Evolutionary conservation across 2,329 filamentous ascomycete genomes (phyloP).

Genomic region (Aspergillus caelatus): DNA sequence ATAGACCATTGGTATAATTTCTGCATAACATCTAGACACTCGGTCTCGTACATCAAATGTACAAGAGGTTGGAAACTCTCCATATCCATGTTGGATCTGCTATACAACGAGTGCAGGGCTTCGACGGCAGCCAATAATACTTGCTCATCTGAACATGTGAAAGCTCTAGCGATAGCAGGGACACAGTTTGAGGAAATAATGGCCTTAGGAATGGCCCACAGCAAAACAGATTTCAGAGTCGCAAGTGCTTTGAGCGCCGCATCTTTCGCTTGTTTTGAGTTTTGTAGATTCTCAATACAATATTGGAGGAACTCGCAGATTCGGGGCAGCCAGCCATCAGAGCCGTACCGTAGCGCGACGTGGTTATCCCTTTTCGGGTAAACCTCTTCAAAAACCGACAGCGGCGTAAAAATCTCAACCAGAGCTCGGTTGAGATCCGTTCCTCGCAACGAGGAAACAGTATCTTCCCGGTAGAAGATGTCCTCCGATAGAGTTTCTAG

Average conservation of each 20-base stretch:
- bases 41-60: conserved; percentile 74
- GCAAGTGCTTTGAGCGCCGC: conserved; percentile 77
- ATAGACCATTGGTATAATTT: conserved; percentile 79
- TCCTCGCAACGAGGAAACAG: conserved; percentile 79
- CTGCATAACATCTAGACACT: conserved; percentile 70
- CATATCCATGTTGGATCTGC: conserved; percentile 71
- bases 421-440: conserved; percentile 83
- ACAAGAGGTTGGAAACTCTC: conserved; percentile 78
- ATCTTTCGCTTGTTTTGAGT: conserved; percentile 66
- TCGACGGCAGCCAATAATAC: conserved; percentile 81
- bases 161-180: conserved; percentile 68
- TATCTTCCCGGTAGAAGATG: conserved; percentile 88
- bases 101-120: conserved; percentile 80
- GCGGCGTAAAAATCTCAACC: conserved; percentile 90
- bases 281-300: conserved; percentile 69
- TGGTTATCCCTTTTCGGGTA: conserved; percentile 73
- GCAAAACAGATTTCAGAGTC: conserved; percentile 75
- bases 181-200: conserved; percentile 73
- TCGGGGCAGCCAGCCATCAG: conserved; percentile 85
- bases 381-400: conserved; percentile 71
- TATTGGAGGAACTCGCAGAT: conserved; percentile 73
- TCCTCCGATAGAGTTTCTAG: conserved; percentile 93
- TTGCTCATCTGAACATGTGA: conserved; percentile 70
- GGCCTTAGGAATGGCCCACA: conserved; percentile 85
- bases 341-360: conserved; percentile 71